Evolutionary conservation across 331 rosid species (phyloP), one percentile per base, ranked within the genome.

Genomic region (Malus hybrid): DNA sequence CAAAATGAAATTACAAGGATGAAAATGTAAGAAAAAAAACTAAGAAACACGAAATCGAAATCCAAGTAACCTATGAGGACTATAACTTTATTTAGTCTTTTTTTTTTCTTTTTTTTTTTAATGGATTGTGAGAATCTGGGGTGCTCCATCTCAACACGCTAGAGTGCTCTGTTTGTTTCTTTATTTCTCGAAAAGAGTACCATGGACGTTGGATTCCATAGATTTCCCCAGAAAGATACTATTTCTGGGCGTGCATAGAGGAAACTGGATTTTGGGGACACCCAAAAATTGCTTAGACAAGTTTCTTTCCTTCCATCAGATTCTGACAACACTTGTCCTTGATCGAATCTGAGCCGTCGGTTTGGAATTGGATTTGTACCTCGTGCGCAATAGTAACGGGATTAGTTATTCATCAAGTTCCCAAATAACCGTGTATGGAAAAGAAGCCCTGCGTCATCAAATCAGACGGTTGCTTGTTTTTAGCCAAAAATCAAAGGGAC

Each of bases 371-470:
- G 46, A 19, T 73, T 39, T 60, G 77, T 19, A 60, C 55, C 50
- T 6, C 42, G 50, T 73, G 67, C 67, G 60, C 67, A 73, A 73
- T 73, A 24, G 39, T 60, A 36, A 36, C 42, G 77, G 9, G 52
- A 52, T 60, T 39, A 36, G 57, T 73, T 73, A 60, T 36, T 39
- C 59, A 39, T 73, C 68, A 73, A 73, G 27, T 60, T 65, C 57
- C 39, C 59, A 36, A 59, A 36, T 27, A 33, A 57, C 50, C n/a
- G 10, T 29, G 68, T 64, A 31, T 15, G 10, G 68, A 6, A 31
- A 63, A 63, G 5, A 9, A 6, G 54, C 24, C 36, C n/a, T 73
- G 28, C 76, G 10, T 59, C 5, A 29, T 24, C 56, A 29, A 33
- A 57, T 36, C 36, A 7, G 55, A 39, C 42, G 11, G 19, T 19